Evolutionary conservation across 1,284 basidiomycete species (phyloP).

Genomic region (Thelephora terrestris): DNA sequence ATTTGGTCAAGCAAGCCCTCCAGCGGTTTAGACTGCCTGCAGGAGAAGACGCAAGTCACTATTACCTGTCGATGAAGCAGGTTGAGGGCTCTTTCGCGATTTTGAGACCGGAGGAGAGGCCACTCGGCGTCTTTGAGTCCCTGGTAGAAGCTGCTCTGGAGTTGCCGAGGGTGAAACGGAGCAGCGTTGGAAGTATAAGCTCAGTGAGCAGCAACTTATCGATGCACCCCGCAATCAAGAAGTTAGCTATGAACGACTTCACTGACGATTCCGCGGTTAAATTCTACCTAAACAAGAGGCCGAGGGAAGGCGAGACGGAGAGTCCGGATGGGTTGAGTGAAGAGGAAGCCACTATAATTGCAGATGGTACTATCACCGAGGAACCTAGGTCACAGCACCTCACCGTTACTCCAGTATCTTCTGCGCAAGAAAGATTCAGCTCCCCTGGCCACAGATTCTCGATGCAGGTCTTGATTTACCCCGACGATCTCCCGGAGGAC

Average conservation of each 20-base stretch:
- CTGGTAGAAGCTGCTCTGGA: constrained; percentile 72
- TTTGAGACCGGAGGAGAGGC: constrained; percentile 64
- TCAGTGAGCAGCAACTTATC: constrained; percentile 86
- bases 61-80: constrained; percentile 89
- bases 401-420: constrained; percentile 35
- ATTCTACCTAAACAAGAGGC: constrained; percentile 77
- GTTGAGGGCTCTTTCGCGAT: constrained; percentile 77
- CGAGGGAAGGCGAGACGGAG: constrained; percentile 26
- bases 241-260: constrained; percentile 92
- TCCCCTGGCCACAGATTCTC: constrained; percentile 79
- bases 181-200: constrained; percentile 87
- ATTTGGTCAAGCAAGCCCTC: constrained; percentile 85
- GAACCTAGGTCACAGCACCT: constrained; percentile 31
- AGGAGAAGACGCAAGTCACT: constrained; percentile 56
- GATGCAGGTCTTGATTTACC: constrained; percentile 77
- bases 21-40: constrained; percentile 82
- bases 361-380: constrained; percentile 24
- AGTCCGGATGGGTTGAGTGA: constrained; percentile 15
- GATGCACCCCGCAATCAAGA: constrained; percentile 88
- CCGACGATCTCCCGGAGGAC: constrained; percentile 86
- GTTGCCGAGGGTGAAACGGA: constrained; percentile 82
- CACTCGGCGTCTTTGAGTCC: constrained; percentile 79
- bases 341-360: constrained; percentile 46
- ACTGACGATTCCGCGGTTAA: constrained; percentile 95
- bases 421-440: constrained; percentile 50